phyloP scores from a whole-genome alignment of 441 rosid genomes.

The Euphorbia schlechtendalii region DNA sequence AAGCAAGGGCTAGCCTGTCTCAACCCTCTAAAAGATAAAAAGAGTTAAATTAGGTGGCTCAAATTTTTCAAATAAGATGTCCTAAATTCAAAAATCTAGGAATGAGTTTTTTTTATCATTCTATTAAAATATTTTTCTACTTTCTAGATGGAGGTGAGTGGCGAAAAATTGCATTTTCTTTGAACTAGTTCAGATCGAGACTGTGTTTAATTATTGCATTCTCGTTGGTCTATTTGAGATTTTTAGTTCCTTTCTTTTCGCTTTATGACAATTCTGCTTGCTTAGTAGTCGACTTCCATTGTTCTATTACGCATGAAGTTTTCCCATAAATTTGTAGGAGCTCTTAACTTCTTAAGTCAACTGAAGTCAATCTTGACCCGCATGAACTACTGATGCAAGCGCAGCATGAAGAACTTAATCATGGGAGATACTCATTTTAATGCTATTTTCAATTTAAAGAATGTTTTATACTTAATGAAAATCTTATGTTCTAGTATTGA shows the following conservation, averaged over 20 bases:
- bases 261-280: not conserved
- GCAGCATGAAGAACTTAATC: too few relatives aligned
- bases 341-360: not conserved
- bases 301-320: not conserved
- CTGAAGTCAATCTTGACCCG: not conserved
- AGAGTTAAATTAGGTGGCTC: not conserved
- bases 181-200: not conserved
- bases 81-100: too few relatives aligned
- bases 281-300: not conserved
- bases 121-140: not conserved
- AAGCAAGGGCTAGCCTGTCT: not conserved
- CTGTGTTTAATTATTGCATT: not conserved
- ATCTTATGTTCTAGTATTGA: not conserved
- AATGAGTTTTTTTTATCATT: not conserved
- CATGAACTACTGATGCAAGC: not conserved
- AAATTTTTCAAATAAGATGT: not conserved
- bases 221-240: not conserved
- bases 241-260: constrained; percentile 4
- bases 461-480: not conserved
- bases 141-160: not conserved
- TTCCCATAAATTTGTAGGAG: not conserved
- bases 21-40: constrained; percentile 1
- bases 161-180: not conserved
- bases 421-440: not conserved
- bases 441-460: constrained; percentile 1